Percentiles rank a stretch among this genome's conserved stretches.
phyloP scores from a whole-genome alignment of 2,329 filamentous ascomycete species.

The Diaporthe sp. region DNA sequence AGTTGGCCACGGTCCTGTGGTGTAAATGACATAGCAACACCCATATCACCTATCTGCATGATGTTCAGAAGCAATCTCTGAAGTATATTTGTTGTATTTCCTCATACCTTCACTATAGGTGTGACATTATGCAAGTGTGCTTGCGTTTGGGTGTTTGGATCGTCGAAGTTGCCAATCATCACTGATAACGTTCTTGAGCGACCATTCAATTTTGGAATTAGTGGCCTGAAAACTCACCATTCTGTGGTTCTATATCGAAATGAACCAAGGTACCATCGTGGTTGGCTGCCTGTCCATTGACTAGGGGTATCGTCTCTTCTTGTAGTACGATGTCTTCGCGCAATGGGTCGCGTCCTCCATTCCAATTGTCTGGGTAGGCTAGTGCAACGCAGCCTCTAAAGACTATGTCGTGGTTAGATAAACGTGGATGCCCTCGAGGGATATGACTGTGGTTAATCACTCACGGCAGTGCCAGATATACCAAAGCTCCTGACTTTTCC shows the following conservation, averaged over 20 bases:
- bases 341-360: neutral
- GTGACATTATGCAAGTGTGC: neutral
- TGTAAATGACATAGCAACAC: neutral
- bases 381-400: slow-evolving; percentile 12
- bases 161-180: slow-evolving; percentile 22
- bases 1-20: neutral
- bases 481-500: slow-evolving; percentile 16
- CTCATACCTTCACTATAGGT: slow-evolving; percentile 23
- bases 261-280: neutral
- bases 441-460: neutral
- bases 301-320: neutral
- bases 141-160: neutral
- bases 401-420: neutral
- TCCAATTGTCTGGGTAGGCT: slow-evolving; percentile 1
- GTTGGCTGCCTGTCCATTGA: neutral
- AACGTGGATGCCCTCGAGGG: neutral
- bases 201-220: neutral
- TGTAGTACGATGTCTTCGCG: neutral
- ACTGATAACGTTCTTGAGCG: neutral
- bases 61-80: neutral
- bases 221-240: neutral
- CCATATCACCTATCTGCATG: slow-evolving; percentile 23
- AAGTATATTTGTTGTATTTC: neutral
- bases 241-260: slow-evolving; percentile 21
- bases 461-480: slow-evolving; percentile 17